phyloP scores from a whole-genome alignment of 768 basidiomycete species.

The Pisolithus orientalis region DNA sequence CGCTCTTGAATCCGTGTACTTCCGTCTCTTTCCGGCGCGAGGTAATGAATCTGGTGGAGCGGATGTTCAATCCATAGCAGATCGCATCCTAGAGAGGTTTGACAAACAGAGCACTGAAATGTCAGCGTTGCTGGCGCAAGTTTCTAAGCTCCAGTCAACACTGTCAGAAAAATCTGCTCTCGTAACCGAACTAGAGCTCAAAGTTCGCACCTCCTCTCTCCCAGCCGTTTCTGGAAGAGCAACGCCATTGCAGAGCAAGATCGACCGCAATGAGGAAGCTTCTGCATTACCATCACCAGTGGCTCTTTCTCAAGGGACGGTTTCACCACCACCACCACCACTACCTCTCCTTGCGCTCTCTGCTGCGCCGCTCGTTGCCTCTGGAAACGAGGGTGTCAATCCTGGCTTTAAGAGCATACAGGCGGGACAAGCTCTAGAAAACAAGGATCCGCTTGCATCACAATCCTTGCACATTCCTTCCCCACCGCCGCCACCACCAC shows the following conservation, averaged over 20 bases:
- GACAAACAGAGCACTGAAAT: conserved; percentile 67
- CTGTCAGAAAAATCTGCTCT: conserved; percentile 42
- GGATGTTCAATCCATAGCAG: conserved; percentile 65
- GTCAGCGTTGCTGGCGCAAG: conserved; percentile 39
- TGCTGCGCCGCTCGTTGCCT: conserved; percentile 21
- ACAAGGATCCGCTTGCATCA: too few relatives aligned
- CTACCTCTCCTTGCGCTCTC: conserved; percentile 28
- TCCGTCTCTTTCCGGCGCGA: conserved; percentile 58
- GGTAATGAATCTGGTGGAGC: conserved; percentile 42
- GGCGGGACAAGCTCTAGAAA: too few relatives aligned
- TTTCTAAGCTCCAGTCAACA: conserved; percentile 45
- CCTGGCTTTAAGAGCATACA: conserved; percentile 7
- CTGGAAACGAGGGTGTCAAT: conserved; percentile 6
- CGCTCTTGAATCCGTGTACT: conserved; percentile 83
- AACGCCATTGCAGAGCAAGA: conserved; percentile 4
- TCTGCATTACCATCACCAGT: not conserved
- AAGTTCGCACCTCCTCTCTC: conserved; percentile 54
- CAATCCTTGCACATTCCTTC: conserved; percentile 9
- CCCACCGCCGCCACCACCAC: conserved; percentile 37
- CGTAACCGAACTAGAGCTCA: conserved; percentile 66
- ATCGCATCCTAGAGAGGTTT: conserved; percentile 63
- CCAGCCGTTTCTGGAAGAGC: conserved; percentile 16
- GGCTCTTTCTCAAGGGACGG: conserved; percentile 13
- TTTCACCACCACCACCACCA: conserved; percentile 19
- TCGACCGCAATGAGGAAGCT: not conserved